Percentiles rank a stretch among this genome's conserved stretches.
These are phyloP conservation scores for Litsea cubeba DNA, from an alignment of 164 flowering plant species.

Conservation along the genomic window DNA sequence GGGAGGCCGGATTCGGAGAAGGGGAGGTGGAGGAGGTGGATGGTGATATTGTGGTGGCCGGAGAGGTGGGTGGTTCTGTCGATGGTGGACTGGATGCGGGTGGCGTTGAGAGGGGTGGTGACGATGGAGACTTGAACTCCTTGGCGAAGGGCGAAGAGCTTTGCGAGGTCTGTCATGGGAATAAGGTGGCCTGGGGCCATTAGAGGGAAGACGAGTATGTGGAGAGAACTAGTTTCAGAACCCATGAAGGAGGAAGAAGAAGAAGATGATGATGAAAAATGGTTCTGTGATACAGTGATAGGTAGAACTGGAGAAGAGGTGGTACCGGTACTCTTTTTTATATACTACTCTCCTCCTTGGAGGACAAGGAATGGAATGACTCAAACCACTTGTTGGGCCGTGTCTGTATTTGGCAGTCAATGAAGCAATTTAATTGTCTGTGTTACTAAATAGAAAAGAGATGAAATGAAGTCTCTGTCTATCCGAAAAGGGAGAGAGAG, in stretches of 20 bases:
- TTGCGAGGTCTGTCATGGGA: slow-evolving; percentile 14
- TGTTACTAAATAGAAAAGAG: too few relatives aligned
- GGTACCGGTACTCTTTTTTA: neutral
- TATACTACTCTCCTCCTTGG: too few relatives aligned
- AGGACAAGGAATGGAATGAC: too few relatives aligned
- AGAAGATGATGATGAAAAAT: neutral
- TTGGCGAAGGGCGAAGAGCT: slow-evolving; percentile 2
- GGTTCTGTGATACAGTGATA: too few relatives aligned
- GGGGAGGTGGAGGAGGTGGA: too few relatives aligned
- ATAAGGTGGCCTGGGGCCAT: slow-evolving; percentile 13
- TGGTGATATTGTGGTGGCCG: neutral
- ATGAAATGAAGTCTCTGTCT: too few relatives aligned
- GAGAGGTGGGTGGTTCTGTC: neutral
- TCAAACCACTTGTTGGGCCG: too few relatives aligned
- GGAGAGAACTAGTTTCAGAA: neutral
- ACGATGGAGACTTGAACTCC: slow-evolving; percentile 2
- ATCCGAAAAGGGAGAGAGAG: too few relatives aligned
- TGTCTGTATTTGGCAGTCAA: too few relatives aligned
- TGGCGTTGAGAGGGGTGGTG: slow-evolving; percentile 14
- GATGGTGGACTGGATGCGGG: neutral
- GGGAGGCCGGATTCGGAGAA: too few relatives aligned
- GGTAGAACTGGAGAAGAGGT: neutral
- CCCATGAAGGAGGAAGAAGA: neutral
- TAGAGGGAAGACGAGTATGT: slow-evolving; percentile 10
- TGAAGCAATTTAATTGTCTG: too few relatives aligned